Percentiles rank a stretch among this genome's conserved stretches.
phyloP scores from a whole-genome alignment of 495 filamentous ascomycete species.

The Talaromyces nanjingensis region DNA sequence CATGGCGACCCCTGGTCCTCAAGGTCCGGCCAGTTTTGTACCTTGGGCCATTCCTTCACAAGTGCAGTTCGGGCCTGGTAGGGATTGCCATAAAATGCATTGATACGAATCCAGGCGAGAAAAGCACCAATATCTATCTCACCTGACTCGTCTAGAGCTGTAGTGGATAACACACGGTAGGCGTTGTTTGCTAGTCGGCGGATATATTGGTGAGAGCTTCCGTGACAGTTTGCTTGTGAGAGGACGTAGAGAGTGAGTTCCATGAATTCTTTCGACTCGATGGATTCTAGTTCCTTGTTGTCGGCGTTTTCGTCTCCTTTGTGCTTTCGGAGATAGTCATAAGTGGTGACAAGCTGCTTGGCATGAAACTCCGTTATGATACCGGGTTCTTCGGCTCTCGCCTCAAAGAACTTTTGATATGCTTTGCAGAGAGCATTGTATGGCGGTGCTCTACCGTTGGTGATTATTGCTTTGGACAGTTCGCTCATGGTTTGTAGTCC shows the following conservation, averaged over 20 bases:
- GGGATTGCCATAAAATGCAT: constrained; percentile 53
- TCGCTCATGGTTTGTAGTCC: constrained; percentile 40
- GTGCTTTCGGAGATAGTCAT: constrained; percentile 47
- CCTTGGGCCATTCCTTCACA: constrained; percentile 33
- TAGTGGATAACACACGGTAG: constrained; percentile 44
- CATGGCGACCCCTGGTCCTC: constrained; percentile 40
- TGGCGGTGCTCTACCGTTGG: constrained; percentile 47
- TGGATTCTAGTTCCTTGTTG: constrained; percentile 23
- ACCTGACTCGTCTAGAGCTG: constrained; percentile 30
- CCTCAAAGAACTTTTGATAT: constrained; percentile 56
- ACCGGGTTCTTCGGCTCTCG: constrained; percentile 38
- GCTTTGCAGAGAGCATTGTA: constrained; percentile 53
- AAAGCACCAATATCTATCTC: constrained; percentile 36
- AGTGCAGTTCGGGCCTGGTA: constrained; percentile 49
- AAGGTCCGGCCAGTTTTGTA: constrained; percentile 13
- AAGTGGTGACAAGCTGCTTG: constrained; percentile 45
- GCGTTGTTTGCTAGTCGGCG: constrained; percentile 49
- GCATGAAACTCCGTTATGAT: constrained; percentile 62
- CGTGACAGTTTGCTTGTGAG: constrained; percentile 28
- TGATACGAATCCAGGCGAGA: constrained; percentile 42
- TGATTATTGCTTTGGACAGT: constrained; percentile 25
- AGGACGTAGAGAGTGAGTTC: constrained; percentile 35
- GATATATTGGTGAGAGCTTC: constrained; percentile 26
- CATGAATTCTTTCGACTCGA: constrained; percentile 46
- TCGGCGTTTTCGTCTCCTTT: constrained; percentile 28